These are phyloP conservation scores for Backusella luteola DNA, from an alignment of 192 early-diverging fungal genomes.

Conservation along the genomic window DNA sequence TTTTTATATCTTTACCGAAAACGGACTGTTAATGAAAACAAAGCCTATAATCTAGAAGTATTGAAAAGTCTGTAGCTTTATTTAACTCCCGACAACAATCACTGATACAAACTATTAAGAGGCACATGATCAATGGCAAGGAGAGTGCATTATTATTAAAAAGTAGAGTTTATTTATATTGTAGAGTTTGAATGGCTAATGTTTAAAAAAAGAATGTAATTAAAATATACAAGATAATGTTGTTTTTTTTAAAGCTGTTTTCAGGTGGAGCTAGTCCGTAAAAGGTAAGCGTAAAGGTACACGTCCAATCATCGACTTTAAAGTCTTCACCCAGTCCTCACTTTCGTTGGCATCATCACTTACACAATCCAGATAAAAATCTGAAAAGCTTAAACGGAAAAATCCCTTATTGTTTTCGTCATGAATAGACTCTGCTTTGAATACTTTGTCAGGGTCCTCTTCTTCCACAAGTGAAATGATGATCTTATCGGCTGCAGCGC, in stretches of 20 bases:
- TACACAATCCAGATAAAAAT: constrained; percentile 24
- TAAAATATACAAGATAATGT: neutral
- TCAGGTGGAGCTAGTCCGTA: neutral
- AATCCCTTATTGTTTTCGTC: constrained; percentile 20
- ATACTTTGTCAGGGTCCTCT: constrained; percentile 2
- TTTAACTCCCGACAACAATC: neutral
- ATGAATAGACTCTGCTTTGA: constrained; percentile 14
- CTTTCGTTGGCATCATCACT: constrained; percentile 26
- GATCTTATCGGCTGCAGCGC: constrained; percentile 19
- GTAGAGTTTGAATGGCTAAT: neutral
- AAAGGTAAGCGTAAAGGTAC: constrained; percentile 15
- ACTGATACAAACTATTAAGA: neutral
- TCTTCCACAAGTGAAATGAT: constrained; percentile 18
- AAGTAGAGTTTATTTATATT: neutral
- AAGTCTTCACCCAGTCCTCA: constrained; percentile 23
- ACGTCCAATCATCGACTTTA: constrained; percentile 24
- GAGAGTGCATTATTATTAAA: neutral
- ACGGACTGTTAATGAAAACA: neutral
- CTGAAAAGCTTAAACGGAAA: constrained; percentile 17
- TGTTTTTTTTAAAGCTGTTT: neutral
- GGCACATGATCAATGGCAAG: neutral
- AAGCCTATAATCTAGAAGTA: neutral
- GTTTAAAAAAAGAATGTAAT: constrained; percentile 1
- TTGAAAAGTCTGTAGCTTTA: neutral
- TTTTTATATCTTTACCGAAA: neutral